A percentile compares a stretch with the other conserved stretches of the same genome.
Conservation (phyloP, 1,284 basidiomycete species). For the Leccinum insolens region DNA sequence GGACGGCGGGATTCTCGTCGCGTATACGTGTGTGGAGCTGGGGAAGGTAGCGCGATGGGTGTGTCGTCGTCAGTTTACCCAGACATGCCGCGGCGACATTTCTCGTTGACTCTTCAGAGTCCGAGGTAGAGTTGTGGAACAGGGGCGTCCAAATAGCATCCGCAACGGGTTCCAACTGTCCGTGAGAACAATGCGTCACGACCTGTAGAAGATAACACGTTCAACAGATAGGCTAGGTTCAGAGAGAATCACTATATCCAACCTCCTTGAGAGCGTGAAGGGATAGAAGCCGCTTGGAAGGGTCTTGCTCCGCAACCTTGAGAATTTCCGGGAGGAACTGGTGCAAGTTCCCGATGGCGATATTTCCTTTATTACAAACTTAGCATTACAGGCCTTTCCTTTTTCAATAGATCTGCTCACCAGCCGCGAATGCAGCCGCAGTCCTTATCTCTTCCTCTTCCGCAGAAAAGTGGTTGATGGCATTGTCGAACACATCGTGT, state of each 20-base stretch:
- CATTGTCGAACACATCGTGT: constrained; percentile 71
- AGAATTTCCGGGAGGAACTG: constrained; percentile 87
- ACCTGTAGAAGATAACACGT: constrained; percentile 51
- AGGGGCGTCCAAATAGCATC: constrained; percentile 90
- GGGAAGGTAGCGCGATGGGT: constrained; percentile 87
- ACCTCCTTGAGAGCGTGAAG: constrained; percentile 95
- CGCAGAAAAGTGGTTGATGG: constrained; percentile 74
- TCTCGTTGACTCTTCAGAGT: constrained; percentile 87
- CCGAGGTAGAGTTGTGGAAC: constrained; percentile 78
- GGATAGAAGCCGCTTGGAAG: constrained; percentile 81
- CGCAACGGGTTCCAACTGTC: constrained; percentile 83
- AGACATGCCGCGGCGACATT: constrained; percentile 97
- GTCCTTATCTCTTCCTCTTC: constrained; percentile 84
- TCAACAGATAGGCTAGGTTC: neutral
- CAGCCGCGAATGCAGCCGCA: constrained; percentile 91
- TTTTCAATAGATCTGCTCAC: constrained; percentile 40
- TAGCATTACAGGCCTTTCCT: neutral
- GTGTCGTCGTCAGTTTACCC: constrained; percentile 91
- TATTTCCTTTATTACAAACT: constrained; percentile 65
- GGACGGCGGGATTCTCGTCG: constrained; percentile 68
- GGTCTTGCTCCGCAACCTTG: constrained; percentile 76
- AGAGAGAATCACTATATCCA: constrained; percentile 8
- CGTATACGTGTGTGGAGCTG: constrained; percentile 87
- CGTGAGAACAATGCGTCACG: constrained; percentile 86
- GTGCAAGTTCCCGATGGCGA: constrained; percentile 89